Evolutionary conservation across 805 yeast genomes (phyloP).

Genomic region (Maudiozyma serrabonitensis): DNA sequence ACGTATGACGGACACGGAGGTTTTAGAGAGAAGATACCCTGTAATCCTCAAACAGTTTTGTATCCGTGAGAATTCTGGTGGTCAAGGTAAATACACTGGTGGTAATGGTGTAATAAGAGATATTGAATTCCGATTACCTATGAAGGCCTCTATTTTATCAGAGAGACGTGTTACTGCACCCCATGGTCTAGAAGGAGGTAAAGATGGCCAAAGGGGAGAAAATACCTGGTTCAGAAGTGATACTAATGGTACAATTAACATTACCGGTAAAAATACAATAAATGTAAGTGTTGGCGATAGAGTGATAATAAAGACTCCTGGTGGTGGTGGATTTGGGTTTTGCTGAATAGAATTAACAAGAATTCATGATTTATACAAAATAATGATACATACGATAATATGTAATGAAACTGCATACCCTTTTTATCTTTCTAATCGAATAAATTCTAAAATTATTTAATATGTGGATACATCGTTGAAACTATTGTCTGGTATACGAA

Average conservation of each 20-base stretch:
- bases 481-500: too few relatives aligned
- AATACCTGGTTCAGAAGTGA: conserved; percentile 42
- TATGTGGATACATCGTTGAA: too few relatives aligned
- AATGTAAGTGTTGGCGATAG: conserved; percentile 53
- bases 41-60: conserved; percentile 65
- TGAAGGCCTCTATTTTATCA: conserved; percentile 70
- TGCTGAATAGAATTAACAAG: too few relatives aligned
- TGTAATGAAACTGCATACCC: background rate
- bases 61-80: conserved; percentile 69
- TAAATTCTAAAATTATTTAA: background rate
- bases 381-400: background rate
- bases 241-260: conserved; percentile 31
- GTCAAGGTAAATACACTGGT: conserved; percentile 60
- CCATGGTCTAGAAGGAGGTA: conserved; percentile 79
- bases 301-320: conserved; percentile 63
- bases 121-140: conserved; percentile 64
- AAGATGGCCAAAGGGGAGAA: conserved; percentile 61
- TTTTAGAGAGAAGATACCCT: conserved; percentile 83
- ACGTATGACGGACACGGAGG: conserved; percentile 82
- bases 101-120: conserved; percentile 86
- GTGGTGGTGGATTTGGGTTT: conserved; percentile 56
- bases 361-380: too few relatives aligned
- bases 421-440: background rate
- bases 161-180: conserved; percentile 84
- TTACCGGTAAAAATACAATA: conserved; percentile 69